A percentile compares a stretch with the other conserved stretches of the same genome.
phyloP scores from a whole-genome alignment of 2,329 filamentous ascomycete genomes.

The Neurospora crassa region DNA sequence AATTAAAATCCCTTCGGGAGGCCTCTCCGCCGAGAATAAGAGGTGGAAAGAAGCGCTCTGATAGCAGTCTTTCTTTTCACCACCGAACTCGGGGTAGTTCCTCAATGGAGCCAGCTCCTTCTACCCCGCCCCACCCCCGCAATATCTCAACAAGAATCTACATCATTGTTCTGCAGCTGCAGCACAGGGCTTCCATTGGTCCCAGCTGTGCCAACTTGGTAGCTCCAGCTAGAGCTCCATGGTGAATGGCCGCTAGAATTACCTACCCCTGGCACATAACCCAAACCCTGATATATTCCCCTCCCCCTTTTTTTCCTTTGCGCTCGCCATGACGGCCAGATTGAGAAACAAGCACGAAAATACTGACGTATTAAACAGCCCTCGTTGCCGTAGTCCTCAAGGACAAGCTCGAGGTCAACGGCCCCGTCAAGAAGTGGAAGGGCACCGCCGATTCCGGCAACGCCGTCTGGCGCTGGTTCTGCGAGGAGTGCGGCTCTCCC shows the following conservation, averaged over 20 bases:
- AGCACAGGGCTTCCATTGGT: neutral
- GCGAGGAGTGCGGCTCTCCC: constrained; percentile 58
- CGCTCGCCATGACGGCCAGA: neutral
- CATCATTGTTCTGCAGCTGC: neutral
- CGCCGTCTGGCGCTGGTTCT: constrained; percentile 58
- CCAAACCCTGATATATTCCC: neutral
- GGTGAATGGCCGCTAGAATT: neutral
- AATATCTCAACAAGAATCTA: neutral
- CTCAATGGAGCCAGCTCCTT: neutral
- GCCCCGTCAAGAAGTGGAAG: constrained; percentile 55
- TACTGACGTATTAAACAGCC: constrained; percentile 30
- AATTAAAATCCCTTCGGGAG: neutral
- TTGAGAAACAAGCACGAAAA: neutral
- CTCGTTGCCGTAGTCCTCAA: constrained; percentile 58
- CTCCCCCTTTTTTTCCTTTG: neutral
- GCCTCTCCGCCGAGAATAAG: neutral
- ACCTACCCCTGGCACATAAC: neutral
- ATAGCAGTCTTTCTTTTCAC: neutral
- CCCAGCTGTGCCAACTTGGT: neutral
- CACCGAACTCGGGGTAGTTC: neutral
- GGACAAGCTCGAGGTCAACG: constrained; percentile 53
- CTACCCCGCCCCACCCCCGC: constrained; percentile 5
- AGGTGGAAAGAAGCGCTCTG: neutral
- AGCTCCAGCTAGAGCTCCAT: neutral
- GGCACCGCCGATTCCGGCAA: constrained; percentile 52